Evolutionary conservation across 2,329 filamentous ascomycete genomes (phyloP).

Genomic region (Nannizzia gypsea): DNA sequence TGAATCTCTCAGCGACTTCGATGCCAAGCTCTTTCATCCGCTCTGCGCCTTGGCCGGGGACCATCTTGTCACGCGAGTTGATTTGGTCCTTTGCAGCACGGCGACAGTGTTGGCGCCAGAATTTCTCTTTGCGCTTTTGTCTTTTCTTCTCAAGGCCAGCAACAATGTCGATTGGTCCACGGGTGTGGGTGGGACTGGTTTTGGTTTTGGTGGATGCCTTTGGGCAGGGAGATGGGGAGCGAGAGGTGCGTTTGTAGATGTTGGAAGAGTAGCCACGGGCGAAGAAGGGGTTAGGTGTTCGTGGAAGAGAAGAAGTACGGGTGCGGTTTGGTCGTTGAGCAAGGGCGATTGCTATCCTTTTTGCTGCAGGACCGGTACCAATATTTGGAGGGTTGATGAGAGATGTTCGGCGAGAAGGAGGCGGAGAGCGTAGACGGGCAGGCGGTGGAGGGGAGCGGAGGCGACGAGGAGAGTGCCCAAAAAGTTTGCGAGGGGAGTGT

Average conservation of each 20-base stretch:
- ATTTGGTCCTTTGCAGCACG: slow-evolving; percentile 58
- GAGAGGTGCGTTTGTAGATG: slow-evolving; percentile 9
- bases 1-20: slow-evolving; percentile 72
- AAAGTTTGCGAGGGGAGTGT: slow-evolving; percentile 44
- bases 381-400: slow-evolving; percentile 31
- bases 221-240: slow-evolving; percentile 15
- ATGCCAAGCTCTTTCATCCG: slow-evolving; percentile 88
- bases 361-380: slow-evolving; percentile 37
- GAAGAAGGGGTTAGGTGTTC: slow-evolving; percentile 60
- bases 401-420: slow-evolving; percentile 33
- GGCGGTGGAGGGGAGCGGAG: slow-evolving; percentile 59
- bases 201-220: slow-evolving; percentile 13
- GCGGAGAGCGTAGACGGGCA: slow-evolving; percentile 40
- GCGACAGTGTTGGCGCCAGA: slow-evolving; percentile 78
- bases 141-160: slow-evolving; percentile 92
- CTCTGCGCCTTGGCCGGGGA: slow-evolving; percentile 78
- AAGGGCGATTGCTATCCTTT: slow-evolving; percentile 36
- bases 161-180: slow-evolving; percentile 94
- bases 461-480: slow-evolving; percentile 60
- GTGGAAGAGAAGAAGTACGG: slow-evolving; percentile 77
- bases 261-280: slow-evolving; percentile 13
- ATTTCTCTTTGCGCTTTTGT: slow-evolving; percentile 84
- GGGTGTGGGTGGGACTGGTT: slow-evolving; percentile 51
- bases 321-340: slow-evolving; percentile 55
- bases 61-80: slow-evolving; percentile 49